Conservation (phyloP, 2,329 filamentous ascomycete genomes). For the Aspergillus tanneri region DNA sequence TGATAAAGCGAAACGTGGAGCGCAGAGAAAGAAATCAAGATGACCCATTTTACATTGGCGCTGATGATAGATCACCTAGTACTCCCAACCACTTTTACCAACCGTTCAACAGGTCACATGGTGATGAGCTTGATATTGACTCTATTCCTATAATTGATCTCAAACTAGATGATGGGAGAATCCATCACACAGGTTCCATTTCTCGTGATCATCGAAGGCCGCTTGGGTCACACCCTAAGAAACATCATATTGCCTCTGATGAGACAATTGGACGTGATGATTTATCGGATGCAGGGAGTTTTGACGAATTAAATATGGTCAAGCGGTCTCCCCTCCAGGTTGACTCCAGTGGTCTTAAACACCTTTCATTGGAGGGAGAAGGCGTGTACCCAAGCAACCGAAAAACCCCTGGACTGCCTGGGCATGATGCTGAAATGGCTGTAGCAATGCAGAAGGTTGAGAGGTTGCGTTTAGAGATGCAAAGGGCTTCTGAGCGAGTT, state of each 20-base stretch:
- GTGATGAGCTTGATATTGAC: conserved; percentile 82
- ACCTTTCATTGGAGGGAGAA: conserved; percentile 64
- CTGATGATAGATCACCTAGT: conserved; percentile 54
- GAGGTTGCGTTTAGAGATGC: conserved; percentile 80
- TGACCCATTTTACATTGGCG: conserved; percentile 89
- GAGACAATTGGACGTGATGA: conserved; percentile 62
- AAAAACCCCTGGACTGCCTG: conserved; percentile 64
- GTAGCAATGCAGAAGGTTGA: conserved; percentile 88
- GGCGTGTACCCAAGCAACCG: conserved; percentile 23
- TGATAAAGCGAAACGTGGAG: conserved; percentile 72
- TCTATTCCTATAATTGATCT: conserved; percentile 95
- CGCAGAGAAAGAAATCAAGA: conserved; percentile 80
- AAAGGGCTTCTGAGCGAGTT: conserved; percentile 49
- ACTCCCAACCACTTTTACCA: conserved; percentile 76
- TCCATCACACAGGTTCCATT: conserved; percentile 6
- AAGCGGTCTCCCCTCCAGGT: conserved; percentile 76
- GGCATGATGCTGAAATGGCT: conserved; percentile 84
- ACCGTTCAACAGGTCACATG: conserved; percentile 70
- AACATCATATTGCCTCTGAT: conserved; percentile 68
- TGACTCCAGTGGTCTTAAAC: conserved; percentile 77
- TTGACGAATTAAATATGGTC: conserved; percentile 28
- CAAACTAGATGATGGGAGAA: conserved; percentile 62
- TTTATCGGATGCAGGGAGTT: conserved; percentile 40
- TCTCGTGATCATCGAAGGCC: conserved; percentile 29
- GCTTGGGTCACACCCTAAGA: conserved; percentile 51